phyloP scores from a whole-genome alignment of 106 monocot genomes.

The Dactylorhiza incarnata region DNA sequence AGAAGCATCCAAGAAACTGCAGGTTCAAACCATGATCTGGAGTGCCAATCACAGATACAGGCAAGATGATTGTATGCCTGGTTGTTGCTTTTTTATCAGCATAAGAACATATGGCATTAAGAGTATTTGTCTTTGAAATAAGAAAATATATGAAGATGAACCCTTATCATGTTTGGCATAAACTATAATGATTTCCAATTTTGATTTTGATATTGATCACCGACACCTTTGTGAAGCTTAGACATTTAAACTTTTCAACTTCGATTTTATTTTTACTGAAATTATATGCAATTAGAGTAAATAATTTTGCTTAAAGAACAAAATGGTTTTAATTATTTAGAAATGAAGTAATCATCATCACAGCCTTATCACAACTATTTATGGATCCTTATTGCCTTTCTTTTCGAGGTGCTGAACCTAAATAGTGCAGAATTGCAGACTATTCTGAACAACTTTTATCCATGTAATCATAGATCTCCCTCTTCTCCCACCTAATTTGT shows the following conservation, averaged over 20 bases:
- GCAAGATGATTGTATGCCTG: conserved; percentile 14
- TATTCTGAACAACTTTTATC: too few relatives aligned
- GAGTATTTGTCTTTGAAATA: neutral
- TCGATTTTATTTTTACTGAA: neutral
- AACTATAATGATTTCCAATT: neutral
- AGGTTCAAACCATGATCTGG: conserved; percentile 60
- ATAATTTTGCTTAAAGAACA: too few relatives aligned
- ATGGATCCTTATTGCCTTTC: too few relatives aligned
- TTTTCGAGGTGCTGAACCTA: too few relatives aligned
- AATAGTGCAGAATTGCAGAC: too few relatives aligned
- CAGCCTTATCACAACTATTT: too few relatives aligned
- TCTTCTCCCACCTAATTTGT: too few relatives aligned
- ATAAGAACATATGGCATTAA: neutral
- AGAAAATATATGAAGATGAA: neutral
- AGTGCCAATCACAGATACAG: conserved; percentile 52
- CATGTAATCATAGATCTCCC: too few relatives aligned
- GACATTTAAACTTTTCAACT: neutral
- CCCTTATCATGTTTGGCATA: neutral
- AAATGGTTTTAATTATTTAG: too few relatives aligned
- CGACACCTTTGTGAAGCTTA: neutral
- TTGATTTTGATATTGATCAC: neutral
- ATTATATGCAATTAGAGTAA: too few relatives aligned
- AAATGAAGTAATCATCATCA: too few relatives aligned
- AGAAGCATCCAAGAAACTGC: conserved; percentile 43
- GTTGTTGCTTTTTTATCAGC: neutral